Conservation (phyloP, 768 basidiomycete species). For the Suillus clintonianus region DNA sequence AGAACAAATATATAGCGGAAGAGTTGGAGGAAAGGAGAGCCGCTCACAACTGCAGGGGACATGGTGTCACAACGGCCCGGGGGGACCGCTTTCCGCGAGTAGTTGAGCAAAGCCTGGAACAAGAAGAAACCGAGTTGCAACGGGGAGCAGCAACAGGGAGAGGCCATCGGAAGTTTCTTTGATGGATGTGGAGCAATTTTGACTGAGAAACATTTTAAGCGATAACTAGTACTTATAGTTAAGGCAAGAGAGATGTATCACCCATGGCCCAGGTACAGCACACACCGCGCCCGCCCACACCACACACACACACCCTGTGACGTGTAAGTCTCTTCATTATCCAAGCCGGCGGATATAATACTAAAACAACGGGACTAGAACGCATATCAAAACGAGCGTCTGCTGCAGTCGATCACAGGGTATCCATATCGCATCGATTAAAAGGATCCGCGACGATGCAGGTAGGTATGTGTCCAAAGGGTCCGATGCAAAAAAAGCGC, state of each 20-base stretch:
- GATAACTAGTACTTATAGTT: not conserved
- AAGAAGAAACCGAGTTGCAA: not conserved
- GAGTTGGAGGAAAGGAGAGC: not conserved
- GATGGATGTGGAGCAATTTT: not conserved
- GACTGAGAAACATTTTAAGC: not conserved
- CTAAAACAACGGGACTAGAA: slow-evolving; percentile 13
- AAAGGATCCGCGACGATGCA: slow-evolving; percentile 14
- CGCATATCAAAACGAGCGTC: slow-evolving; percentile 21
- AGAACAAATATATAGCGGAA: too few species aligned
- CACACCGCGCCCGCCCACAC: not conserved
- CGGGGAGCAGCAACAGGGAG: not conserved
- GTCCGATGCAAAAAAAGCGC: slow-evolving; percentile 23
- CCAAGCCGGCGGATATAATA: slow-evolving; percentile 15
- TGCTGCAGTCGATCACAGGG: slow-evolving; percentile 10
- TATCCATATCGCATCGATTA: slow-evolving; percentile 4
- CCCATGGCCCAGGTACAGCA: too few species aligned
- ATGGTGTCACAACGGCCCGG: not conserved
- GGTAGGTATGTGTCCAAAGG: slow-evolving; percentile 21
- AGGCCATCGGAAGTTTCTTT: not conserved
- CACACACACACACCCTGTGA: not conserved
- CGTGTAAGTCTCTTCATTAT: slow-evolving; percentile 8
- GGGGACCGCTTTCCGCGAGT: not conserved
- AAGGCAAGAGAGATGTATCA: not conserved
- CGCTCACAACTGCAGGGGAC: too few species aligned
- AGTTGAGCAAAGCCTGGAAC: not conserved